phyloP scores from a whole-genome alignment of 2,329 filamentous ascomycete species.

The Coniochaeta prunicola region DNA sequence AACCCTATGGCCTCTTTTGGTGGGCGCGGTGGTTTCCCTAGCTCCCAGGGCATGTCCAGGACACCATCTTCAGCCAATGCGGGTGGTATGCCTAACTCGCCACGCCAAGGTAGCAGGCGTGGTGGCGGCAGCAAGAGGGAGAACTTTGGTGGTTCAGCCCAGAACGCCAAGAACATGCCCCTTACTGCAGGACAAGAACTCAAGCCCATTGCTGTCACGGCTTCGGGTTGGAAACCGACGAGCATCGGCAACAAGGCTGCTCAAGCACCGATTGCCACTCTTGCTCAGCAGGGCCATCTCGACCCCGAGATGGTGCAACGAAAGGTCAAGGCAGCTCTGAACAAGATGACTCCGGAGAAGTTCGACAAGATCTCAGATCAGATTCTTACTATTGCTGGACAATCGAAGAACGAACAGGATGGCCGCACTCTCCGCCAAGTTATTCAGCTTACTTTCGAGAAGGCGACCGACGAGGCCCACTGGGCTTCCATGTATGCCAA shows the following conservation, averaged over 20 bases:
- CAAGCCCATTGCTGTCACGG: constrained; percentile 66
- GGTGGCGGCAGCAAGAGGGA: constrained; percentile 57
- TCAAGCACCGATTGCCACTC: constrained; percentile 28
- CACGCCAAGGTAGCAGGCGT: constrained; percentile 58
- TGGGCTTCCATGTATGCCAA: constrained; percentile 99
- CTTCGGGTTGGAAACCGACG: constrained; percentile 83
- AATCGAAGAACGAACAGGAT: constrained; percentile 92
- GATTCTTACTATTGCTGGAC: constrained; percentile 83
- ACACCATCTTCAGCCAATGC: constrained; percentile 52
- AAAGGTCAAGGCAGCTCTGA: constrained; percentile 96
- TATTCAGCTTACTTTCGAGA: constrained; percentile 98
- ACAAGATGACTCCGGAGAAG: constrained; percentile 99
- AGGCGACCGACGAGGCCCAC: constrained; percentile 95
- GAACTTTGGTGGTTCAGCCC: constrained; percentile 42
- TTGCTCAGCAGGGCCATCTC: constrained; percentile 52
- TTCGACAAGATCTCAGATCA: constrained; percentile 94
- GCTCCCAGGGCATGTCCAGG: constrained; percentile 56
- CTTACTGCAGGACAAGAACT: constrained; percentile 77
- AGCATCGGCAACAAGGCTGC: constrained; percentile 48
- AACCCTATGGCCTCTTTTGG: constrained; percentile 55
- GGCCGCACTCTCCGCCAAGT: constrained; percentile 93
- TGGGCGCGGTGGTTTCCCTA: constrained; percentile 56
- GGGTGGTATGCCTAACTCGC: constrained; percentile 59
- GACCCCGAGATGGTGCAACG: constrained; percentile 91
- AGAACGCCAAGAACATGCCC: constrained; percentile 82